Evolutionary conservation across 345 rosid genomes (phyloP), one percentile per base, ranked within the genome.

Genomic region (Rhodamnia argentea): DNA sequence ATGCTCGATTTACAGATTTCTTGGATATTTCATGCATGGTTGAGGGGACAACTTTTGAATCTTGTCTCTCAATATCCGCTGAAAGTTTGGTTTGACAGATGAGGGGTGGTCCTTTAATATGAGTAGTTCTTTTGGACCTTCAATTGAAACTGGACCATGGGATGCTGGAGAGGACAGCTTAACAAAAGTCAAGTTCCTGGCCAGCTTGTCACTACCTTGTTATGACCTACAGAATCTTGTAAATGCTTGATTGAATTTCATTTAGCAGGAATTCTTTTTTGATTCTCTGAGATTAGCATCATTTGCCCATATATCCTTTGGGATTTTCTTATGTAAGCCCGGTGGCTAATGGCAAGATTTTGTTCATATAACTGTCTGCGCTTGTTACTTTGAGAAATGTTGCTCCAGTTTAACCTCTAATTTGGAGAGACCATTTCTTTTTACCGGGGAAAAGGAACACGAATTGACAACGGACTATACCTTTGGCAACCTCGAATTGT

Each of bases 1-100:
- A 50, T 52, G 47, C 50, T 54, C 23, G 52, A 54, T 82, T 50
- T 85, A 52, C 88, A 91, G 92, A 88, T 84, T 88, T 82, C 88
- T 89, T 47, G 53, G 85, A 84, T 84, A 84, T 59, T 84, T 84
- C 82, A 47, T 85, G 86, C 84, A 42, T 83, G 78, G 85, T 52
- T 89, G 85, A 90, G 75, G 29, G 42, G 84, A 13, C 55, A 26
- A 52, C 24, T 58, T 53, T 18, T 54, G 40, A 83, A 47, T 26
- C 18, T 59, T 60, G 27, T 83, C 13, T 70, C 86, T 81, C 70
- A 47, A 55, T 20, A 56, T 84, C 52, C 2, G 83, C 64, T 56
- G 76, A 82, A 83, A 55, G 47, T 47, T 52, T 84, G 7, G 7
- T 60, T 83, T 83, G 47, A 20, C 24, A 83, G 57, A 83, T 40